Conservation (phyloP, 1,284 basidiomycete genomes). For the Apiotrichum sp. region DNA sequence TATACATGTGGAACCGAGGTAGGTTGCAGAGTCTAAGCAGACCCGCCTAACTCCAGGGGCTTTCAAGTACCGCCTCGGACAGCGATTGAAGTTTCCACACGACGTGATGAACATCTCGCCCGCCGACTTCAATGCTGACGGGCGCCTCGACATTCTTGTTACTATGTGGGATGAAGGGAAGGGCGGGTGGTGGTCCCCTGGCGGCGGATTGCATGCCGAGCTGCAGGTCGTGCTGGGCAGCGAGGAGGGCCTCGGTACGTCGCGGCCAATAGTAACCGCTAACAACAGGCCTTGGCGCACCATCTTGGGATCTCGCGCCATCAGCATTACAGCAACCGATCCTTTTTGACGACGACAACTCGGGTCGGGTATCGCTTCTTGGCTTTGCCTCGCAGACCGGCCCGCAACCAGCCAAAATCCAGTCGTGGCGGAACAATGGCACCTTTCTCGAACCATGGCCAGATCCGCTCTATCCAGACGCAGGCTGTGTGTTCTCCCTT, state of each 20-base stretch:
- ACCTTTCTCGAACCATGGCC: conserved; percentile 14
- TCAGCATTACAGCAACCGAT: conserved; percentile 61
- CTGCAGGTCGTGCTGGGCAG: conserved; percentile 61
- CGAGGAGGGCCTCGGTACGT: conserved; percentile 61
- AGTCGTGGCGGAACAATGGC: conserved; percentile 24
- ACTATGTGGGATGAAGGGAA: conserved; percentile 57
- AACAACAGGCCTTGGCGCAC: background rate
- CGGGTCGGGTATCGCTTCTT: conserved; percentile 82
- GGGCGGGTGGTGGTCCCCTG: conserved; percentile 47
- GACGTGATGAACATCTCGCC: conserved; percentile 67
- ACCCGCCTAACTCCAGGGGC: conserved; percentile 44
- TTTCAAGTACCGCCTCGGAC: conserved; percentile 37
- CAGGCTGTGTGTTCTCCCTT: conserved; percentile 63
- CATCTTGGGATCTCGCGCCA: conserved; percentile 19
- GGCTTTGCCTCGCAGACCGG: conserved; percentile 57
- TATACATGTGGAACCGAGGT: conserved; percentile 84
- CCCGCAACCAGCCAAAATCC: conserved; percentile 19
- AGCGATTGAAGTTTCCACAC: conserved; percentile 51
- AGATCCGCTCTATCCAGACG: conserved; percentile 2
- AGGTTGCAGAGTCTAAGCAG: conserved; percentile 22
- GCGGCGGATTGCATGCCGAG: conserved; percentile 49
- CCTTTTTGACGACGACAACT: conserved; percentile 75
- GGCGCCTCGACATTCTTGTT: conserved; percentile 79
- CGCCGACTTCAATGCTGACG: conserved; percentile 87
- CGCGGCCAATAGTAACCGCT: background rate